phyloP scores from a whole-genome alignment of 768 basidiomycete genomes.

The Kwoniella europaea region DNA sequence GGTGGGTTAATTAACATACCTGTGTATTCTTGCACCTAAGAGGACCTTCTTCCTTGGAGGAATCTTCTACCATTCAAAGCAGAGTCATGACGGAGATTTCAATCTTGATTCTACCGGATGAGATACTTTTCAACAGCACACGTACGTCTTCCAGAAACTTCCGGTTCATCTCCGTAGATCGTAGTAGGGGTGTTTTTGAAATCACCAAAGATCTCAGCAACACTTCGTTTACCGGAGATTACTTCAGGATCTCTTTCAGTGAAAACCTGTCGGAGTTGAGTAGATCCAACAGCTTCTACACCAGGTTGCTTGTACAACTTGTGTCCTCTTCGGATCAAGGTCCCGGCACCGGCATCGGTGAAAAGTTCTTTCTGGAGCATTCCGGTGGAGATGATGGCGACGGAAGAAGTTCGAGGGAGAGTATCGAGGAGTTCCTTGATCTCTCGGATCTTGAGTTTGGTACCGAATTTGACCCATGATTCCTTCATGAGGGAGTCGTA shows the following conservation, averaged over 20 bases:
- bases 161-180: conserved; percentile 98
- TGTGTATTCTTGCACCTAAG: conserved; percentile 92
- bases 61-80: conserved; percentile 63
- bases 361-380: conserved; percentile 97
- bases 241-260: conserved; percentile 96
- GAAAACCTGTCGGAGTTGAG: conserved; percentile 91
- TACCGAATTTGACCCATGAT: conserved; percentile 98
- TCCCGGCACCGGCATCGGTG: conserved; percentile 96
- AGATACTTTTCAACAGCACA: conserved; percentile 92
- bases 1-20: conserved; percentile 92
- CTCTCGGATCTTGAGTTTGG: conserved; percentile 97
- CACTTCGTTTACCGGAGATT: conserved; percentile 76
- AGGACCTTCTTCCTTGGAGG: conserved; percentile 83
- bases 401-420: conserved; percentile 95
- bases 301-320: conserved; percentile 89
- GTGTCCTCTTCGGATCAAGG: conserved; percentile 96
- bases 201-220: conserved; percentile 81
- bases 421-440: conserved; percentile 99
- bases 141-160: no score
- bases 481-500: conserved; percentile 96
- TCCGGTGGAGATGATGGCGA: conserved; percentile 93
- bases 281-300: conserved; percentile 83
- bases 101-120: conserved; percentile 83
- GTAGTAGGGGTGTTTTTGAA: conserved; percentile 84
- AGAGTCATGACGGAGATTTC: conserved; percentile 79